Base-by-base conservation (phyloP, 306 rosid species). In the Albizia julibrissin region DNA sequence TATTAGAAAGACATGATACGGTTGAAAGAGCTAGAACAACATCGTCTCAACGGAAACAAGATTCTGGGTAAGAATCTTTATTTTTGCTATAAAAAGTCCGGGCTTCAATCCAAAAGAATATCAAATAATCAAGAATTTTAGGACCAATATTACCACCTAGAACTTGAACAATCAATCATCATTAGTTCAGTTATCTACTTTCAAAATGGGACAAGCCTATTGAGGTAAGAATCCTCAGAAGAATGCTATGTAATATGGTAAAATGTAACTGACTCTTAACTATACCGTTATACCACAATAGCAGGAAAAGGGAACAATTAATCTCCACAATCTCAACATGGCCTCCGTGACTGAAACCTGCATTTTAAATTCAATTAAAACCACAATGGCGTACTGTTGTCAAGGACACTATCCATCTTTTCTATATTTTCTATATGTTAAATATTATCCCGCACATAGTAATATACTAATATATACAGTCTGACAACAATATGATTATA, bases 181-280 rank as follows among this genome's bases (percentile, higher is more conserved):
- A 66, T 79, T 83, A 76, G 83, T 79, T 90, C 85, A 85, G 77
- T 78, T 86, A 85, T 81, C 93, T 88, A 91, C 97, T 87, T 89
- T 87, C 94, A 88, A 87, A 84, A 62, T 42, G 89, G 85, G 84
- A 87, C 85, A 86, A 71, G 77, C 74, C 78, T 81, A 83, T 64
- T 10, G 83, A 82, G 89, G 80, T 72, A 77, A 80, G 12, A 75
- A 71, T 71, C 86, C 94, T 84, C 90, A 76, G 86, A 88, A 91
- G 90, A 90, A 91, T 85, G 89, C 86, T 85, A 50, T 56, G 8
- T 80, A 64, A 73, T 56, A 75, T 65, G 76, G 69, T 66, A 80
- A 85, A 85, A 83, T 74, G 82, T 52, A 61, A 86, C 86, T 67
- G 87, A 77, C 75, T 88, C 91, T 88, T 79, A 82, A 76, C 15